Evolutionary conservation across 2,329 filamentous ascomycete genomes (phyloP).

Genomic region (Beauveria sp.): DNA sequence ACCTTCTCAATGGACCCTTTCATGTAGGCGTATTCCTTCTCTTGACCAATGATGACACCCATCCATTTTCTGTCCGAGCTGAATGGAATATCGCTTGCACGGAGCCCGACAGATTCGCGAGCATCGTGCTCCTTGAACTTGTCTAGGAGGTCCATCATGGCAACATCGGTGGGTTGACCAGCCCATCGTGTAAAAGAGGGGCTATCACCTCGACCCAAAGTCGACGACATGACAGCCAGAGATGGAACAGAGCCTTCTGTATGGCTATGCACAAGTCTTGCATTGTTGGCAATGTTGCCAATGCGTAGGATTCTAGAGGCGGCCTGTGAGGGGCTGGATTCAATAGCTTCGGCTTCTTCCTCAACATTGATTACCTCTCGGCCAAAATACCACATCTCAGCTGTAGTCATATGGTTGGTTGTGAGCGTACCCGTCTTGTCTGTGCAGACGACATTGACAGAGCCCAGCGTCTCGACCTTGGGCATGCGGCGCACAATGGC

Average conservation of each 20-base stretch:
- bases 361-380: constrained; percentile 47
- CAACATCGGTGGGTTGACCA: constrained; percentile 93
- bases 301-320: constrained; percentile 78
- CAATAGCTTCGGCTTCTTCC: constrained; percentile 45
- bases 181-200: constrained; percentile 79
- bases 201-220: constrained; percentile 53
- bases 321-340: constrained; percentile 60
- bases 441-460: constrained; percentile 99
- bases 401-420: constrained; percentile 96
- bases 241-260: constrained; percentile 65
- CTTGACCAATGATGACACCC: constrained; percentile 78
- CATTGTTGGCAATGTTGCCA: constrained; percentile 95
- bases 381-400: constrained; percentile 94
- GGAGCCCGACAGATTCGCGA: constrained; percentile 74
- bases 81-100: constrained; percentile 83
- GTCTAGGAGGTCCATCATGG: constrained; percentile 90
- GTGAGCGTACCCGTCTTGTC: constrained; percentile 94
- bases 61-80: constrained; percentile 99
- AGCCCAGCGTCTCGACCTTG: constrained; percentile 93
- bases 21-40: constrained; percentile 82
- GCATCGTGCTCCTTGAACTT: constrained; percentile 87
- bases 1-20: constrained; percentile 91
- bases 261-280: constrained; percentile 65
- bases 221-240: constrained; percentile 74
- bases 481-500: constrained; percentile 94